These are phyloP conservation scores for Debaryomyces tyrocola DNA, from an alignment of 805 yeast genomes.

Conservation along the genomic window DNA sequence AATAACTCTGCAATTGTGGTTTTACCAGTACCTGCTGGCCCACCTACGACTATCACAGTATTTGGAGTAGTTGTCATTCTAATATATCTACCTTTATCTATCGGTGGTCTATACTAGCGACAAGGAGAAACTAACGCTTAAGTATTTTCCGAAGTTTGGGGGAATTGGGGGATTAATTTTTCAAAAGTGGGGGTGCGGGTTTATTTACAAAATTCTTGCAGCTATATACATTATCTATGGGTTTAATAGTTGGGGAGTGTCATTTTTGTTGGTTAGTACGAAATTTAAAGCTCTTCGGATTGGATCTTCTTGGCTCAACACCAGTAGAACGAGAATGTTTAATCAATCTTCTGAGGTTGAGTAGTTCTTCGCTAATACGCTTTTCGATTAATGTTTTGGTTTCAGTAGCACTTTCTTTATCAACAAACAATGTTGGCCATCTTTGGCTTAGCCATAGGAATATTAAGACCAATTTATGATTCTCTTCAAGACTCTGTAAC, in stretches of 20 bases:
- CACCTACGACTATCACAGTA: constrained; percentile 69
- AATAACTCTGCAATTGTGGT: constrained; percentile 68
- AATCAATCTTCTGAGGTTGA: constrained; percentile 22
- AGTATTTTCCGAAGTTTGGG: not conserved
- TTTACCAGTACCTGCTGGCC: constrained; percentile 97
- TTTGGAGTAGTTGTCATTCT: not conserved
- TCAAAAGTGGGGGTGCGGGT: not conserved
- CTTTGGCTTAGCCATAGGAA: constrained; percentile 87
- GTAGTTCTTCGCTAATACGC: constrained; percentile 51
- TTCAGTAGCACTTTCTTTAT: constrained; percentile 69
- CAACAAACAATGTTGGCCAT: constrained; percentile 79
- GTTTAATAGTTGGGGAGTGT: too few species aligned
- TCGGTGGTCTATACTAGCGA: too few species aligned
- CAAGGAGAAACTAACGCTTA: too few species aligned
- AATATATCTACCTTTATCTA: not conserved
- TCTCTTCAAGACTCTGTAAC: constrained; percentile 50
- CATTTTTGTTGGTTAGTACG: not conserved
- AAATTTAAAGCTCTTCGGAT: not conserved
- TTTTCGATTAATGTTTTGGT: constrained; percentile 69
- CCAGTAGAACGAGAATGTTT: constrained; percentile 8
- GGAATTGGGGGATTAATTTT: not conserved
- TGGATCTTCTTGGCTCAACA: not conserved
- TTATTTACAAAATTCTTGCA: too few species aligned
- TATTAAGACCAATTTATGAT: constrained; percentile 65
- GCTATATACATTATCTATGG: not conserved